phyloP scores from a whole-genome alignment of 2,329 filamentous ascomycete genomes.

The Colletotrichum coccodes region DNA sequence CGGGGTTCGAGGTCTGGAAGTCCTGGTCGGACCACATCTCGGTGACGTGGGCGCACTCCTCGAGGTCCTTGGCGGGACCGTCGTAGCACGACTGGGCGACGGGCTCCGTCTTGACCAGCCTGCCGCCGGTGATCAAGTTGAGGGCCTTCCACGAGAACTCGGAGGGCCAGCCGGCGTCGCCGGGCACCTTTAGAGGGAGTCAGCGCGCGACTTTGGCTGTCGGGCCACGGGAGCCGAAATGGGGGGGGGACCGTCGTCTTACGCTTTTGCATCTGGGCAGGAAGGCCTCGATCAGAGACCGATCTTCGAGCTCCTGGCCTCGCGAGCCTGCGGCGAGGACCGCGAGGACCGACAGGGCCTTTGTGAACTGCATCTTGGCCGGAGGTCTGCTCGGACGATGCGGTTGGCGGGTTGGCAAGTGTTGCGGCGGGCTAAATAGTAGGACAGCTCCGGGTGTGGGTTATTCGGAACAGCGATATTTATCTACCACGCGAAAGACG shows the following conservation, averaged over 20 bases:
- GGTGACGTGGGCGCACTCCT: slow-evolving; percentile 35
- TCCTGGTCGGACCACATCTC: slow-evolving; percentile 39
- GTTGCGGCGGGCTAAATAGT: background rate
- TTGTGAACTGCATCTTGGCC: background rate
- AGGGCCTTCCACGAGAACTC: slow-evolving; percentile 32
- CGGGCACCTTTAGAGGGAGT: slow-evolving; percentile 33
- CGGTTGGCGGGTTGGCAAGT: background rate
- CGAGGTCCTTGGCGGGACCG: slow-evolving; percentile 34
- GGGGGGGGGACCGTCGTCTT: background rate
- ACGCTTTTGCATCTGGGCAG: background rate
- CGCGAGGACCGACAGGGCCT: background rate
- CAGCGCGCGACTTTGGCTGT: background rate
- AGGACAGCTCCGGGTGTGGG: no score
- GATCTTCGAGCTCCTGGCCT: background rate
- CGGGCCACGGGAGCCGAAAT: no score
- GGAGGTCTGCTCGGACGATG: no score
- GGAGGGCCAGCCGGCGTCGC: slow-evolving; percentile 37
- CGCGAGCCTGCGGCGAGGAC: background rate
- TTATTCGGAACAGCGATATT: background rate
- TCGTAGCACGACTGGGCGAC: slow-evolving; percentile 40
- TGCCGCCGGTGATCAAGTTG: slow-evolving; percentile 32
- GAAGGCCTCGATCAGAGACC: background rate
- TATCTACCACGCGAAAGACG: background rate
- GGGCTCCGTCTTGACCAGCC: slow-evolving; percentile 38
- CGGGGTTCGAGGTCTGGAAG: slow-evolving; percentile 38